Evolutionary conservation across 805 yeast genomes (phyloP).

Genomic region (Spathaspora girioi): DNA sequence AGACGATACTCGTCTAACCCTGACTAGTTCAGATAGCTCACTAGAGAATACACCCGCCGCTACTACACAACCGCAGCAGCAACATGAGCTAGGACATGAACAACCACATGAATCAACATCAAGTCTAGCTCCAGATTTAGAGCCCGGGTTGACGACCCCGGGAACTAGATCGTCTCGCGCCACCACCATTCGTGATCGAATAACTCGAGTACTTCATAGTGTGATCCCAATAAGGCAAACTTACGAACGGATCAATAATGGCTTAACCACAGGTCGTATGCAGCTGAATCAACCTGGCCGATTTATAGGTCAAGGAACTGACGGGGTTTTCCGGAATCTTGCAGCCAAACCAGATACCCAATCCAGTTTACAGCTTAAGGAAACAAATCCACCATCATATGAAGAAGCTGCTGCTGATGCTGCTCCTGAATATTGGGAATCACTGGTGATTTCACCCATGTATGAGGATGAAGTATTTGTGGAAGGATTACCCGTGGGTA

Average conservation of each 20-base stretch:
- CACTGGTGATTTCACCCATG: constrained; percentile 74
- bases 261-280: constrained; percentile 39
- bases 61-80: constrained; percentile 9
- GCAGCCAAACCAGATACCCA: constrained; percentile 81
- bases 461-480: constrained; percentile 87
- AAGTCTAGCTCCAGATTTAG: constrained; percentile 19
- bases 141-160: constrained; percentile 7
- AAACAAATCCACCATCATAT: constrained; percentile 75
- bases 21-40: background rate
- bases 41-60: background rate
- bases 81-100: background rate
- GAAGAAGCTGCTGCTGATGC: constrained; percentile 94
- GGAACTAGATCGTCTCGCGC: background rate
- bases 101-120: background rate
- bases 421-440: constrained; percentile 96
- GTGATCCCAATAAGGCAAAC: constrained; percentile 40
- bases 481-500: constrained; percentile 95
- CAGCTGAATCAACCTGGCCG: constrained; percentile 41
- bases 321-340: constrained; percentile 91
- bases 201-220: constrained; percentile 27
- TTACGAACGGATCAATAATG: constrained; percentile 40
- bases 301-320: constrained; percentile 50
- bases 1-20: background rate
- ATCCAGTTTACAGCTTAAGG: constrained; percentile 30
- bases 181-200: background rate